Base-by-base conservation (phyloP, 768 basidiomycete genomes). In the Pilatotrama ljubarskyi region DNA sequence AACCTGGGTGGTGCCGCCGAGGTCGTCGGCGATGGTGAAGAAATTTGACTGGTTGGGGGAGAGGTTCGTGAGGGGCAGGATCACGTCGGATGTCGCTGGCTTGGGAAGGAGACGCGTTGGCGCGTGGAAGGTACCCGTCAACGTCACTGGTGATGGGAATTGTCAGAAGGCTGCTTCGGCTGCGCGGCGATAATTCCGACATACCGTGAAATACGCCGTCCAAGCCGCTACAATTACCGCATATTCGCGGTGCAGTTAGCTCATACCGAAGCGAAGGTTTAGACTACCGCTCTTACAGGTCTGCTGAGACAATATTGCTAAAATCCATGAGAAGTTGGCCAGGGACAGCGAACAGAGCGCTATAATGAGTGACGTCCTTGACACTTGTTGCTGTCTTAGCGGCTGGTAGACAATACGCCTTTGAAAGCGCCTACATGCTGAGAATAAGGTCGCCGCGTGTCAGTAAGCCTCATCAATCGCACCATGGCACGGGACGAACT, bases 341-440 rank as follows among this genome's bases (percentile, higher is more conserved):
- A 0, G 82, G 73, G 58, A 82, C 78, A 1, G 82, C 75, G 66
- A 90, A 91, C 37, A 91, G 78, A 0, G 86, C 86, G 1, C 78
- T 80, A 58, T 85, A 90, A 18, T 81, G 82, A 10, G 87, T 85
- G 35, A 87, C 86, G 65, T 90, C 89, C 67, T 90, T 90, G 64
- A 82, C 71, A 51, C 59, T 60, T 17, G 5, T 13, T 13, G 14
- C 5, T 13, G n/a, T 13, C 15, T 18, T 40, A 36, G 37, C n/a
- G 11, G 18, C 15, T 36, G 13, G 15, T 40, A 11, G 5, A 2
- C 26, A 3, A 15, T 1, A 3, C 9, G 10, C 5, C 29, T 32
- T 2, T 5, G 44, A 8, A 42, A n/a, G 8, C 15, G 51, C 57
- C n/a, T 35, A 58, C 49, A 51, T 58, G 15, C 57, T 58, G 22